Conservation (phyloP, 2,329 filamentous ascomycete species). For the Colletotrichum sp. region DNA sequence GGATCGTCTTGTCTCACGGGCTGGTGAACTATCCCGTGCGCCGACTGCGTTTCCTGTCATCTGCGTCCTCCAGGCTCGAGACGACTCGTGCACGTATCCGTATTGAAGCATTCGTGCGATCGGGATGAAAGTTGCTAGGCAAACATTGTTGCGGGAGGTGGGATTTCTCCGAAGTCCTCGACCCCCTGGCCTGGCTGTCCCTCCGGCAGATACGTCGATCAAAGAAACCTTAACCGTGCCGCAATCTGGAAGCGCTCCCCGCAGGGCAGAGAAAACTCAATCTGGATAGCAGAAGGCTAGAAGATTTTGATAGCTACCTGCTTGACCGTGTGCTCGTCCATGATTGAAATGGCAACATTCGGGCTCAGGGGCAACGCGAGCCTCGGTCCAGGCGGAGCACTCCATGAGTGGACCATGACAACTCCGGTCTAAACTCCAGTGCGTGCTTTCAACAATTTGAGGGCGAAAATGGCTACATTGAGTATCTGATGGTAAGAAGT, state of each 20-base stretch:
- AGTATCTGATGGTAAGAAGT: neutral
- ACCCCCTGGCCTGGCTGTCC: neutral
- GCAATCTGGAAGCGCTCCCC: neutral
- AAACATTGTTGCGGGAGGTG: neutral
- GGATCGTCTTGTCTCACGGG: neutral
- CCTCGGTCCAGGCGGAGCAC: neutral
- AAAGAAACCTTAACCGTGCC: neutral
- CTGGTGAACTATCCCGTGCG: neutral
- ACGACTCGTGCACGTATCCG: neutral
- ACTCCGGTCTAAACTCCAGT: too few species aligned
- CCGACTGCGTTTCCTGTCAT: neutral
- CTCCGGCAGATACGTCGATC: neutral
- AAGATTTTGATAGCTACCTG: neutral
- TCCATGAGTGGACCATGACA: too few species aligned
- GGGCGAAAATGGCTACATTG: neutral
- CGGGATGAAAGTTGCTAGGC: neutral
- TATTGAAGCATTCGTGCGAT: neutral
- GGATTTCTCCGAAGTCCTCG: neutral
- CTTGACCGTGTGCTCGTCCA: too few species aligned
- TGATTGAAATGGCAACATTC: neutral
- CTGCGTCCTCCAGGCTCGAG: neutral
- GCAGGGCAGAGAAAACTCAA: neutral
- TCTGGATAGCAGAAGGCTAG: neutral
- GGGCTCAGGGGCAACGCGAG: neutral
- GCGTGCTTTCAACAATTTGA: too few species aligned